A percentile compares a stretch with the other conserved stretches of the same genome.
Conservation (phyloP, 768 basidiomycete species). For the Sarcodon aspratus region DNA sequence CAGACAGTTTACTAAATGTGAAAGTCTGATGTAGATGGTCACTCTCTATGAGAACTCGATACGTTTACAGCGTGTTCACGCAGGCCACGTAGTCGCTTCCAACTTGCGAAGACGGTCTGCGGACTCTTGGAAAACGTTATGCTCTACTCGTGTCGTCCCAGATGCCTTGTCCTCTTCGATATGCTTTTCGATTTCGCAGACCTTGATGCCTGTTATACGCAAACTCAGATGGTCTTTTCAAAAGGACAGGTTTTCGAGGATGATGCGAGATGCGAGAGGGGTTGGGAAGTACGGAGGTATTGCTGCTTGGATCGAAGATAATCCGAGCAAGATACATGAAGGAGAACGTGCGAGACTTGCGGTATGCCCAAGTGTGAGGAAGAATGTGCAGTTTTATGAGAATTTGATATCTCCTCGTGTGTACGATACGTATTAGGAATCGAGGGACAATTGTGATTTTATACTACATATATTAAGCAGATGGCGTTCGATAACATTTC, state of each 20-base stretch:
- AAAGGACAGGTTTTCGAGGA: constrained; percentile 46
- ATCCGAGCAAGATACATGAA: constrained; percentile 38
- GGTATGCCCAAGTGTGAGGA: constrained; percentile 52
- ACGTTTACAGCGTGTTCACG: constrained; percentile 41
- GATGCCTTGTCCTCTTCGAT: constrained; percentile 43
- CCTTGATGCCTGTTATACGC: constrained; percentile 51
- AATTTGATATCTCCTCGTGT: not conserved
- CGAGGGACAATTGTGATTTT: not conserved
- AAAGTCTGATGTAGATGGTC: constrained; percentile 35
- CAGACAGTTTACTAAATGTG: constrained; percentile 5
- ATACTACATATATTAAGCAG: too few species aligned
- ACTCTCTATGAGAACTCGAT: constrained; percentile 52
- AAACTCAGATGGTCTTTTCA: constrained; percentile 64
- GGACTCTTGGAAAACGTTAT: constrained; percentile 28
- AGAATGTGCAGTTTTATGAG: constrained; percentile 52
- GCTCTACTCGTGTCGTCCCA: constrained; percentile 43
- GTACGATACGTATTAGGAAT: not conserved
- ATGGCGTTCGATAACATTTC: too few species aligned
- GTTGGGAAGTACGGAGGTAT: constrained; percentile 25
- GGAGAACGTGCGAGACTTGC: constrained; percentile 58
- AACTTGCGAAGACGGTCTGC: constrained; percentile 40
- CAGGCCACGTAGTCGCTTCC: constrained; percentile 37
- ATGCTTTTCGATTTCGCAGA: constrained; percentile 41
- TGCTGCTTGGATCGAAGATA: constrained; percentile 45
- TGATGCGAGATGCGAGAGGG: constrained; percentile 34